Evolutionary conservation across 2,329 filamentous ascomycete species (phyloP).

Genomic region (Penicillium palitans): DNA sequence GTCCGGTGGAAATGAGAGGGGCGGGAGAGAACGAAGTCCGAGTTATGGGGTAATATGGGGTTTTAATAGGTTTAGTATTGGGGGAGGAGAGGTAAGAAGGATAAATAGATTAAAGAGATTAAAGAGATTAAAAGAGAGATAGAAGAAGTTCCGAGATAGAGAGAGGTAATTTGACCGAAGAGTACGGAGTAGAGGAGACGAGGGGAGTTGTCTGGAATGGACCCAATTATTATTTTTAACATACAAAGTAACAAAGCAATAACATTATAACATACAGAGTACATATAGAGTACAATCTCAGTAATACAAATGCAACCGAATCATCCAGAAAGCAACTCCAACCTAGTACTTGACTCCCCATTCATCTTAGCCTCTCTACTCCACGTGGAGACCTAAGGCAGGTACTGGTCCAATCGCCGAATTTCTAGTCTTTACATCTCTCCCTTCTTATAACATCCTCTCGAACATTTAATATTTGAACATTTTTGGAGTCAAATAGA

Average conservation of each 20-base stretch:
- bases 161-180: neutral
- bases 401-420: conserved; percentile 24
- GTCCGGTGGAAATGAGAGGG: conserved; percentile 18
- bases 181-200: neutral
- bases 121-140: conserved; percentile 12
- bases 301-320: conserved; percentile 4
- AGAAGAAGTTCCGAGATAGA: conserved; percentile 6
- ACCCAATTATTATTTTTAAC: neutral
- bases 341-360: neutral
- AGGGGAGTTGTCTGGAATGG: conserved; percentile 2
- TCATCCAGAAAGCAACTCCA: conserved; percentile 9
- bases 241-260: too few species aligned
- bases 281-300: too few species aligned
- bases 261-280: too few species aligned
- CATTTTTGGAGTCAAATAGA: neutral
- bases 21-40: conserved; percentile 20
- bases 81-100: neutral
- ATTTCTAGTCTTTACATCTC: neutral
- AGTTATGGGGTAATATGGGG: neutral
- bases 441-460: too few species aligned
- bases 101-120: neutral
- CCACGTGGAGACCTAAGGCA: conserved; percentile 29
- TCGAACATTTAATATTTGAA: too few species aligned
- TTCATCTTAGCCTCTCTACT: conserved; percentile 13
- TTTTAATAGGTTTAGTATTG: too few species aligned